Evolutionary conservation across 129 eudicot species (phyloP).

Genomic region (Flaveria trinervia): DNA sequence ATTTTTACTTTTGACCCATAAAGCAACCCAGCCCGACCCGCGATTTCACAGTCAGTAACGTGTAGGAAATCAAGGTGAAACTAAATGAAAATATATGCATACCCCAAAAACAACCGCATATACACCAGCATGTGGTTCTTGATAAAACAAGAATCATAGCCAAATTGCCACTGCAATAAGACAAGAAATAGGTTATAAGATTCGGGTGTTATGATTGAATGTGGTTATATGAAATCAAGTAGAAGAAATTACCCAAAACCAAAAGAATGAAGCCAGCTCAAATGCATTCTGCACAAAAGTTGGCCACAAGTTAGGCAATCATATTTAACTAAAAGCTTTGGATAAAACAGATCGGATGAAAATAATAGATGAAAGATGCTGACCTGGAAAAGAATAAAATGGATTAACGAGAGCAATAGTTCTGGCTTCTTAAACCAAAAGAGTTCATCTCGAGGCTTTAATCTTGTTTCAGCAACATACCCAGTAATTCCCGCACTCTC

Average conservation of each 20-base stretch:
- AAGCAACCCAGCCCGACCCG: not conserved
- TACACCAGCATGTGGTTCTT: slow-evolving; percentile 78
- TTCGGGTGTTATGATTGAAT: not conserved
- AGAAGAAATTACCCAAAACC: slow-evolving; percentile 84
- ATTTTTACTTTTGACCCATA: not conserved
- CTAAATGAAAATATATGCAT: slow-evolving; percentile 17
- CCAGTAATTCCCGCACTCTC: slow-evolving; percentile 89
- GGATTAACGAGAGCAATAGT: slow-evolving; percentile 70
- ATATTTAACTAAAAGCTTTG: not conserved
- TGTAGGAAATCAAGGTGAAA: slow-evolving; percentile 17
- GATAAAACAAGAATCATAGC: slow-evolving; percentile 88
- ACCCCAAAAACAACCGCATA: slow-evolving; percentile 83
- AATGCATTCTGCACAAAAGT: slow-evolving; percentile 77
- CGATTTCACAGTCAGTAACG: not conserved
- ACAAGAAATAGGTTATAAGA: slow-evolving; percentile 19
- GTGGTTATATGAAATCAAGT: slow-evolving; percentile 2
- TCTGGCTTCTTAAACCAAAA: slow-evolving; percentile 98
- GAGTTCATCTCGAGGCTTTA: slow-evolving; percentile 94
- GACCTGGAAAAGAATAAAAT: slow-evolving; percentile 98
- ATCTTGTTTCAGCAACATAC: slow-evolving; percentile 55
- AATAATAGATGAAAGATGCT: slow-evolving; percentile 1
- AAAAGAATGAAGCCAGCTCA: slow-evolving; percentile 96
- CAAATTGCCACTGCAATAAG: slow-evolving; percentile 93
- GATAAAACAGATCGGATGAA: not conserved
- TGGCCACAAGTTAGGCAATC: slow-evolving; percentile 18